phyloP scores from a whole-genome alignment of 257 asterid genomes.

The Eucommia ulmoides region DNA sequence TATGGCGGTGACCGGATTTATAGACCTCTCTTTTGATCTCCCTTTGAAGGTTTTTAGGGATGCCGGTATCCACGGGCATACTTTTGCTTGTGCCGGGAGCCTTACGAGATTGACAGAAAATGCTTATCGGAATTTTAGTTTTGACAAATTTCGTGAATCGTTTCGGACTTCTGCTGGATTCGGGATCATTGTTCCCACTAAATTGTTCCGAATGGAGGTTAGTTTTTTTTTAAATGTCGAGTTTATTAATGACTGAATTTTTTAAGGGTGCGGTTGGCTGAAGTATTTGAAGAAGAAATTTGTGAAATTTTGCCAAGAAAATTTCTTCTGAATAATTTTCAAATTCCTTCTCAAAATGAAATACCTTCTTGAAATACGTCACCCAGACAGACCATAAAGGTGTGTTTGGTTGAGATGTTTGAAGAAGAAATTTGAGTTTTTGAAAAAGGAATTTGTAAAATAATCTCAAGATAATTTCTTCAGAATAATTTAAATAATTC shows the following conservation, averaged over 20 bases:
- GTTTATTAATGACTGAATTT: background rate
- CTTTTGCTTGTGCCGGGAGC: conserved; percentile 86
- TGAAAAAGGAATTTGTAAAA: no score
- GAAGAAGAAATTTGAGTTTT: no score
- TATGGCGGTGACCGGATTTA: conserved; percentile 81
- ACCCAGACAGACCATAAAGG: no score
- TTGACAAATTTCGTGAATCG: conserved; percentile 53
- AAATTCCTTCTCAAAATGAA: no score
- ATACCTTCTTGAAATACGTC: no score
- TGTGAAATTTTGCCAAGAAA: no score
- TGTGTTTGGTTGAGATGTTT: no score
- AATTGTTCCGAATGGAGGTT: conserved; percentile 92
- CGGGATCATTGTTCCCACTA: conserved; percentile 80
- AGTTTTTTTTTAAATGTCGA: conserved; percentile 1
- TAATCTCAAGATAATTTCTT: no score
- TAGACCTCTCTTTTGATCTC: conserved; percentile 82
- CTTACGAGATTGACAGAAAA: conserved; percentile 59
- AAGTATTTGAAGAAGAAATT: no score
- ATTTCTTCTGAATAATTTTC: no score
- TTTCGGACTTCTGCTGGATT: conserved; percentile 68
- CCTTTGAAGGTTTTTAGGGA: conserved; percentile 69
- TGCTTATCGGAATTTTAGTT: conserved; percentile 39
- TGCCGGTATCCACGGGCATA: conserved; percentile 88
- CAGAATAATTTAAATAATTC: no score
- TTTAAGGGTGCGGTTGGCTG: no score